Evolutionary conservation across 441 rosid genomes (phyloP), one percentile per base, ranked within the genome.

Genomic region (Theobroma grandiflorum): DNA sequence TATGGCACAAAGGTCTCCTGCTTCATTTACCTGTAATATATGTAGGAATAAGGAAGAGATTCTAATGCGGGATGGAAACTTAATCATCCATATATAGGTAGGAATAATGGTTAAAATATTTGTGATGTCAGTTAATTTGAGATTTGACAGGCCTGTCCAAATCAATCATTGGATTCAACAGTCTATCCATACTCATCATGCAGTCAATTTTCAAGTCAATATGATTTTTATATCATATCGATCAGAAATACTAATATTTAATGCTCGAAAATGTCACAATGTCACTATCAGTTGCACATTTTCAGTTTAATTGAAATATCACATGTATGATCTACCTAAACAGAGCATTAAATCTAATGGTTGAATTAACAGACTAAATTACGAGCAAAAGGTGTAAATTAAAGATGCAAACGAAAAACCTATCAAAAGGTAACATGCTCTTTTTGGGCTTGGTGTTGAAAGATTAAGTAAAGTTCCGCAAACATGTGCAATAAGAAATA

Each of bases 1-100:
- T 31, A 91, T 91, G 69, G 95, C 92, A 83, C 95, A 91, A 67
- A 90, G 84, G 71, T 91, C 93, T 42, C 95, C 93, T 8, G 86
- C 86, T 15, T 89, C 89, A 80, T 83, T 88, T 72, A 91, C 91
- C 90, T 91, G 83, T 78, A 72, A 71, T 37, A 64, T 16, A 37
- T 38, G 8, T 37, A 33, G 38, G 66, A 31, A 61, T 59, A 26
- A 26, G 15, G 37, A 38, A 59, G 26, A 22, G 26, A 22, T 59
- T 22, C 15, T 26, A 22, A 11, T 33, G 4, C 14, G 18, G 9
- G 67, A 62, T 33, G 68, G 40, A 63, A 63, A 15, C 68, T 35
- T 33, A 33, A 62, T 14, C 20, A 35, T 35, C 6, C n/a, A 63
- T 31, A 63, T 15, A 63, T 35, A 35, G 68, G 6, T 5, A 42